These are phyloP conservation scores for Solanum habrochaites DNA, from an alignment of 257 asterid species.

Conservation along the genomic window DNA sequence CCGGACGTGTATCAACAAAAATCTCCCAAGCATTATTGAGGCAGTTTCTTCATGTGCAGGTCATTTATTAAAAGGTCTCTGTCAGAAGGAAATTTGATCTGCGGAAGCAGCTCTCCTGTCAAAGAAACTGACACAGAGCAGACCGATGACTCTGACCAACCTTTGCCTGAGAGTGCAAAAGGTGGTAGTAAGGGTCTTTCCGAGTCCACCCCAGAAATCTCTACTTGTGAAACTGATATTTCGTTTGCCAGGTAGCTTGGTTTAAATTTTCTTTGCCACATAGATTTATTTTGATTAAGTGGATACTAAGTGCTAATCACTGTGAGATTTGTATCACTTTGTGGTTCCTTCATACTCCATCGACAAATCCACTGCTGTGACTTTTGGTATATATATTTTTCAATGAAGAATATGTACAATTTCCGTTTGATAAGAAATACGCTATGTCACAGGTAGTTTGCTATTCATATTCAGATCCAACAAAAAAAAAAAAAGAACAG, in stretches of 20 bases:
- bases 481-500: too few species aligned
- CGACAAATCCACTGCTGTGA: neutral
- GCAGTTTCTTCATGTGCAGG: conserved; percentile 26
- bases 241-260: conserved; percentile 49
- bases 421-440: neutral
- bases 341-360: neutral
- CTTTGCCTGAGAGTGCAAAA: conserved; percentile 19
- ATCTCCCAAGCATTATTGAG: neutral
- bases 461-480: neutral
- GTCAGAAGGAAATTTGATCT: conserved; percentile 76
- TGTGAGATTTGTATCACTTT: neutral
- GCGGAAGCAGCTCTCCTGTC: conserved; percentile 36
- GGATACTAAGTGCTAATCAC: neutral
- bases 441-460: neutral
- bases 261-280: neutral
- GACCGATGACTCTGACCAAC: conserved; percentile 26
- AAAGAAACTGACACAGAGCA: conserved; percentile 32
- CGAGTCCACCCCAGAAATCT: conserved; percentile 51
- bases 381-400: neutral
- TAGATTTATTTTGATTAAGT: neutral
- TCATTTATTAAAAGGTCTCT: conserved; percentile 63
- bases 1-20: neutral
- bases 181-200: conserved; percentile 27
- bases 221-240: conserved; percentile 40
- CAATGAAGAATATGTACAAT: neutral